phyloP scores from a whole-genome alignment of 345 rosid genomes.

The Arabidopsis thaliana region DNA sequence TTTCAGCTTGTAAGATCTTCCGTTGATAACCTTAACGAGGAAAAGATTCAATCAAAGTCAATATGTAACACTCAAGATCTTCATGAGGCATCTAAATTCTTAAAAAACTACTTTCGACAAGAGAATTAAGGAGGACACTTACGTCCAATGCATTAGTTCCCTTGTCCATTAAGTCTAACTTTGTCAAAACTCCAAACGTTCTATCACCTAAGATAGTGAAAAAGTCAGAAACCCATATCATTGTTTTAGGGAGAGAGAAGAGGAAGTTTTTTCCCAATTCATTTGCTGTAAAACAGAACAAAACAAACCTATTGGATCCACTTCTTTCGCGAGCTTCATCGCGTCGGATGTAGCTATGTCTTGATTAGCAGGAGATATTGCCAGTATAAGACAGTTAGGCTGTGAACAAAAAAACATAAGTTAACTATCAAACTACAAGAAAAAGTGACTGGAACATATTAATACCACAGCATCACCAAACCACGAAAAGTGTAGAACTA shows the following conservation, averaged over 20 bases:
- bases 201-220: conserved; percentile 62
- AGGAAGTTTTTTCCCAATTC: not conserved
- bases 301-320: conserved; percentile 77
- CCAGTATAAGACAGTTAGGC: conserved; percentile 91
- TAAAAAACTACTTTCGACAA: not conserved
- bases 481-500: conserved; percentile 22
- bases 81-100: not conserved
- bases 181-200: conserved; percentile 94
- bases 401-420: conserved; percentile 34
- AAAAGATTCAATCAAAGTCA: conserved; percentile 7
- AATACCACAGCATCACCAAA: not conserved
- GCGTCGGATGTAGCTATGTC: conserved; percentile 98
- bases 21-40: conserved; percentile 73
- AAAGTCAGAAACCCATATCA: not conserved
- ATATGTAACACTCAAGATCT: conserved; percentile 1
- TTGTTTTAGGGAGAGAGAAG: not conserved
- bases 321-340: conserved; percentile 82
- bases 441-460: not conserved
- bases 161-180: conserved; percentile 95
- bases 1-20: conserved; percentile 79
- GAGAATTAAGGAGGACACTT: conserved; percentile 20
- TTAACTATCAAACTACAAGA: conserved; percentile 12
- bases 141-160: conserved; percentile 98
- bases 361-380: conserved; percentile 98
- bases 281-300: not conserved